Conservation (phyloP, 2,329 filamentous ascomycete species). For the Fusarium austroafricanum region DNA sequence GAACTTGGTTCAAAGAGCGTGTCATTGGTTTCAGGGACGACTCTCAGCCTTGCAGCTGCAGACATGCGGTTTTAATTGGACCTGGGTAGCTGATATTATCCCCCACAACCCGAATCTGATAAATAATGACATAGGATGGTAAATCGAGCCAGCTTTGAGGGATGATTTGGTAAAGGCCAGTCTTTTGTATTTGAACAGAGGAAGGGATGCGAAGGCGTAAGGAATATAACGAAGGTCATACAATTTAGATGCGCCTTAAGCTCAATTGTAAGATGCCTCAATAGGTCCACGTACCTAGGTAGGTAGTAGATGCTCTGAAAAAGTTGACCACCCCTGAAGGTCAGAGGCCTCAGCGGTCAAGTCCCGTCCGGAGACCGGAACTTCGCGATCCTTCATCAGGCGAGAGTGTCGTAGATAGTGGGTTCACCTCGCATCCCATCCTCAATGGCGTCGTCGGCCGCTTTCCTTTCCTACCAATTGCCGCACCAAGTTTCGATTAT, state of each 20-base stretch:
- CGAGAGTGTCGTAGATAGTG: constrained; percentile 37
- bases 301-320: no score
- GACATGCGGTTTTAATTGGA: neutral
- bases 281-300: no score
- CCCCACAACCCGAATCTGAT: constrained; percentile 37
- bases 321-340: constrained; percentile 10
- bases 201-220: neutral
- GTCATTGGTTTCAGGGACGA: constrained; percentile 39
- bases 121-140: constrained; percentile 19
- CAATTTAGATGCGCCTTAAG: neutral
- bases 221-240: neutral
- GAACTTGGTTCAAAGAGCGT: constrained; percentile 26
- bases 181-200: neutral
- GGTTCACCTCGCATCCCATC: constrained; percentile 24
- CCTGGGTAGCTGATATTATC: constrained; percentile 3
- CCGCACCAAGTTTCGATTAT: constrained; percentile 29
- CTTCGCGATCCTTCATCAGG: constrained; percentile 35
- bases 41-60: constrained; percentile 31
- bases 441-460: constrained; percentile 18
- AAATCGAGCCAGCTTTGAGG: constrained; percentile 1
- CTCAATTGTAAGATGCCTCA: neutral
- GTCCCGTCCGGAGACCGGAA: constrained; percentile 45
- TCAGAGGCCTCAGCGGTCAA: constrained; percentile 23
- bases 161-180: neutral
- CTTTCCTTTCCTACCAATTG: constrained; percentile 35